A percentile compares a stretch with the other conserved stretches of the same genome.
These are phyloP conservation scores for Papiliotrema nemorosa DNA, from an alignment of 1,284 basidiomycete species.

Conservation along the genomic window DNA sequence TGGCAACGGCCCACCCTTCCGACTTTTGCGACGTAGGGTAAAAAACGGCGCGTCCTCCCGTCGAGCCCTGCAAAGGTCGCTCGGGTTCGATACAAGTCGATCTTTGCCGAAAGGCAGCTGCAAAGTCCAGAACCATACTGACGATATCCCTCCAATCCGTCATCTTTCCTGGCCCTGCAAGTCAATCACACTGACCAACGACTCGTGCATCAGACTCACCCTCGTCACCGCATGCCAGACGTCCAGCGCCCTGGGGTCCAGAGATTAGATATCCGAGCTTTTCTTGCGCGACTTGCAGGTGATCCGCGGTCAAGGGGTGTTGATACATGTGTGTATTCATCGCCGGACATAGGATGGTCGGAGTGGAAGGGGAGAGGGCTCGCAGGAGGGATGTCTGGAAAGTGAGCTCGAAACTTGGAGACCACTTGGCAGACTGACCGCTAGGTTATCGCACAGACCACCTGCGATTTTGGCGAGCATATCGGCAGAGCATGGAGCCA, in stretches of 20 bases:
- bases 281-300: constrained; percentile 67
- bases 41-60: no score
- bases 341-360: constrained; percentile 87
- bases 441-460: constrained; percentile 86
- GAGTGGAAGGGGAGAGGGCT: constrained; percentile 73
- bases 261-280: constrained; percentile 73
- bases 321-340: constrained; percentile 99
- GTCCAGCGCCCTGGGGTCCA: constrained; percentile 59
- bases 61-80: no score
- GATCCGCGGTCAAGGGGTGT: constrained; percentile 84
- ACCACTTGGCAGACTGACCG: constrained; percentile 58
- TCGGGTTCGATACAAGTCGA: background rate
- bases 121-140: constrained; percentile 33
- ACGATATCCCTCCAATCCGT: constrained; percentile 69
- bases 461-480: constrained; percentile 87
- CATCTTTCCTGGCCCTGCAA: constrained; percentile 80
- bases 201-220: constrained; percentile 54
- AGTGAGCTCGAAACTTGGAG: background rate
- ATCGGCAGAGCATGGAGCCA: constrained; percentile 94
- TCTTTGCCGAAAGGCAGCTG: no score
- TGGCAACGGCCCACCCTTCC: no score
- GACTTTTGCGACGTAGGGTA: no score
- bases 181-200: background rate
- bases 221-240: constrained; percentile 85
- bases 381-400: constrained; percentile 81